These are phyloP conservation scores for Cylindrotheca closterium DNA, from an alignment of 108 stramenopile species.

Conservation along the genomic window DNA sequence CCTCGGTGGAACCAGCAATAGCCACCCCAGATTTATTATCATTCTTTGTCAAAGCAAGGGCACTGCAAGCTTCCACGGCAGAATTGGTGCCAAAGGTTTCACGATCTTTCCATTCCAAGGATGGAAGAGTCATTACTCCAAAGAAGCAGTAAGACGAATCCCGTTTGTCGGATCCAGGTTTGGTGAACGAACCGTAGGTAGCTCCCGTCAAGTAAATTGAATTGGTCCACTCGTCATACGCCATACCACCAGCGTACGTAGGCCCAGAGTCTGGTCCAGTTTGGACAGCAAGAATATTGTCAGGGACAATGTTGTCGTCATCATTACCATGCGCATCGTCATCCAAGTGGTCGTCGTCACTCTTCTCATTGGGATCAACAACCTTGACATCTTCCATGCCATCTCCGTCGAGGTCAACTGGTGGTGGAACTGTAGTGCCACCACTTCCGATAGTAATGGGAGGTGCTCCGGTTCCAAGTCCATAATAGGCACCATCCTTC, in stretches of 20 bases:
- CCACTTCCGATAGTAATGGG: background rate
- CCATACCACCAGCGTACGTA: constrained; percentile 37
- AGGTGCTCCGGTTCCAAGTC: background rate
- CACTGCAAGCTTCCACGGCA: constrained; percentile 25
- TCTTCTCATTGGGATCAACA: background rate
- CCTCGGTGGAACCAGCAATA: constrained; percentile 31
- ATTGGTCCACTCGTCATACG: constrained; percentile 25
- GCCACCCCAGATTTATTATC: constrained; percentile 7
- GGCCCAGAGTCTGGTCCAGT: constrained; percentile 20
- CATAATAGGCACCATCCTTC: constrained; percentile 15
- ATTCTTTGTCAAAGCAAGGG: constrained; percentile 8
- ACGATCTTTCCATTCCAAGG: constrained; percentile 16
- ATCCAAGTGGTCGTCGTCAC: too few relatives aligned
- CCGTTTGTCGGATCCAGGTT: background rate
- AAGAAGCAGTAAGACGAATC: constrained; percentile 22
- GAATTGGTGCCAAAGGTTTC: constrained; percentile 10
- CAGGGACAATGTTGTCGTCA: constrained; percentile 1
- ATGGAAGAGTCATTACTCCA: constrained; percentile 13
- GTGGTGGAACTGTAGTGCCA: background rate
- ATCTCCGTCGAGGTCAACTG: background rate
- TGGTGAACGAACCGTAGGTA: constrained; percentile 19
- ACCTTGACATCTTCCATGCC: background rate
- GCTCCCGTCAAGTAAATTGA: constrained; percentile 32
- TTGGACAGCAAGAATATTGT: constrained; percentile 18
- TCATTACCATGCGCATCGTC: background rate